These are phyloP conservation scores for Pestalotiopsis fici DNA, from an alignment of 2,329 filamentous ascomycete species.

Conservation along the genomic window DNA sequence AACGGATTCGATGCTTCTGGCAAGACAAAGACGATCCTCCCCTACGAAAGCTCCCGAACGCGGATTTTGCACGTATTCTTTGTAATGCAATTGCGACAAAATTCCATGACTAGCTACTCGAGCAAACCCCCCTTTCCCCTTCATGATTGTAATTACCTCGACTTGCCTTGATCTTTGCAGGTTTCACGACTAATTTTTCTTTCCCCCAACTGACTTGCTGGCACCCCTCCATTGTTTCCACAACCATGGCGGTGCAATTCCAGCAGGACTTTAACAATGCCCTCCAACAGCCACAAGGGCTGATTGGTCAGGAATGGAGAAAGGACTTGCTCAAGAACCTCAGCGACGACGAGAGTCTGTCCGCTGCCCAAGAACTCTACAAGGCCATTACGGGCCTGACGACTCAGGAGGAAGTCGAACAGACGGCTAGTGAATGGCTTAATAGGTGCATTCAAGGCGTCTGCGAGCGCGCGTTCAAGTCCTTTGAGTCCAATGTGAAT, in stretches of 20 bases:
- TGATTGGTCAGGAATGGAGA: background rate
- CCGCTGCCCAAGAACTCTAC: background rate
- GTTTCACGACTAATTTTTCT: background rate
- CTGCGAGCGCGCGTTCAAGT: background rate
- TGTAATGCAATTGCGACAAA: background rate
- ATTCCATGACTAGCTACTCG: background rate
- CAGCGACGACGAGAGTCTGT: background rate
- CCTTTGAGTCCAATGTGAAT: background rate
- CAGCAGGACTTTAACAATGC: background rate
- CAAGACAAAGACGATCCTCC: background rate
- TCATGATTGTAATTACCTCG: too few species aligned
- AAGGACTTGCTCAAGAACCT: background rate
- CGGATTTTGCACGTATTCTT: background rate
- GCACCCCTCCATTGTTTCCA: background rate
- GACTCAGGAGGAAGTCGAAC: background rate
- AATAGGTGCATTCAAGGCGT: background rate
- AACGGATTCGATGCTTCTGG: background rate
- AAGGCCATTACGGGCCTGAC: background rate
- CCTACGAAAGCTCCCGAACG: background rate
- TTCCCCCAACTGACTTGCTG: background rate
- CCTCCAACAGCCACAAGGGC: background rate
- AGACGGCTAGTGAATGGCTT: background rate
- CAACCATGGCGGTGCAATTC: background rate
- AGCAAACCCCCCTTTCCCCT: too few species aligned
- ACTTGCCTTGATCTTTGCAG: too few species aligned